These are phyloP conservation scores for Penicillium verrucosum DNA, from an alignment of 2,329 filamentous ascomycete genomes.

Conservation along the genomic window DNA sequence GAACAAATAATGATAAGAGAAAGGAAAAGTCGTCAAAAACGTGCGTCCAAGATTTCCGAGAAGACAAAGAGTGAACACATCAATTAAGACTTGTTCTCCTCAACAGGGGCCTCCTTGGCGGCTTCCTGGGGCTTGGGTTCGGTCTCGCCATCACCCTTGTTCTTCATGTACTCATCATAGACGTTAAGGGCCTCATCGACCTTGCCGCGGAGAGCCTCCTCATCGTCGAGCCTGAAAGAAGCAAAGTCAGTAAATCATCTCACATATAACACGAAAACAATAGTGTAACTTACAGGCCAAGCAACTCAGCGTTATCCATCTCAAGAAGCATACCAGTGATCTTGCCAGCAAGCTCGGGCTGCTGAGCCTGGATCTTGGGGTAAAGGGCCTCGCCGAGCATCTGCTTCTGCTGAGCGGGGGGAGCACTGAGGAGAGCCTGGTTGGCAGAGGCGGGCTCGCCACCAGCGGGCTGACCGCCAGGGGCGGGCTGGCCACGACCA, in stretches of 20 bases:
- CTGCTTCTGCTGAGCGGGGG: slow-evolving; percentile 89
- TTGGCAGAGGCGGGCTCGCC: slow-evolving; percentile 41
- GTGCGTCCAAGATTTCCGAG: slow-evolving; percentile 33
- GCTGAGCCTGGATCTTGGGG: slow-evolving; percentile 94
- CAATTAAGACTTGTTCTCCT: slow-evolving; percentile 43
- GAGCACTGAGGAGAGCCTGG: slow-evolving; percentile 50
- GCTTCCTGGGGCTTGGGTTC: slow-evolving; percentile 48
- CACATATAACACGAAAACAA: background rate
- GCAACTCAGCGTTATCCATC: slow-evolving; percentile 95
- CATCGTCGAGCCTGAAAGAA: slow-evolving; percentile 73
- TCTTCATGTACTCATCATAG: slow-evolving; percentile 98
- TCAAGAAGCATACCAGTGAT: slow-evolving; percentile 99
- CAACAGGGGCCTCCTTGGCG: slow-evolving; percentile 42
- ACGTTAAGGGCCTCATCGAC: slow-evolving; percentile 95
- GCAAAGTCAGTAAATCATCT: slow-evolving; percentile 16
- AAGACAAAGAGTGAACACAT: slow-evolving; percentile 21
- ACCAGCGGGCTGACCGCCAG: slow-evolving; percentile 36
- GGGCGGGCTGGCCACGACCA: slow-evolving; percentile 43
- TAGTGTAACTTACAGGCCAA: slow-evolving; percentile 77
- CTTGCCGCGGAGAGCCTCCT: slow-evolving; percentile 84
- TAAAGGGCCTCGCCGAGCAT: slow-evolving; percentile 96
- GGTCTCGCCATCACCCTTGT: slow-evolving; percentile 55
- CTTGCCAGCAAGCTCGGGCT: slow-evolving; percentile 95
- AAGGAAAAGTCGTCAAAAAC: slow-evolving; percentile 37
- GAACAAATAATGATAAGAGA: slow-evolving; percentile 25